Evolutionary conservation across 305 asterid species (phyloP).

Genomic region (Fraxinus baroniana): DNA sequence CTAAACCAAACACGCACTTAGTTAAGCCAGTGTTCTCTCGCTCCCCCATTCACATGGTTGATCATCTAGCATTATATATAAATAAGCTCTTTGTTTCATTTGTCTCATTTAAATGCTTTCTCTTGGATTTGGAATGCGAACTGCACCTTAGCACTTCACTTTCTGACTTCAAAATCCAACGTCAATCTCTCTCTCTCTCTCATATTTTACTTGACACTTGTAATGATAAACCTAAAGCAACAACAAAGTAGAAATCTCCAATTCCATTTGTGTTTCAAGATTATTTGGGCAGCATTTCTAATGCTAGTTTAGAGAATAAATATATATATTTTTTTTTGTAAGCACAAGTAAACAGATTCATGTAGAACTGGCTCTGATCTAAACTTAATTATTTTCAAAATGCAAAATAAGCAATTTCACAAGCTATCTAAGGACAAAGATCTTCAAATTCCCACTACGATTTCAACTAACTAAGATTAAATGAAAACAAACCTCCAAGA

Average conservation of each 20-base stretch:
- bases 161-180: not conserved
- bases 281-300: not conserved
- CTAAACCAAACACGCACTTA: not conserved
- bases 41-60: not conserved
- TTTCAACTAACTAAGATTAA: conserved; percentile 16
- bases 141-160: not conserved
- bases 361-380: conserved; percentile 17
- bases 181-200: not conserved
- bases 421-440: not conserved
- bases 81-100: not conserved
- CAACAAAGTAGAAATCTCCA: not conserved
- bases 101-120: not conserved
- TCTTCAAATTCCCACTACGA: conserved; percentile 4
- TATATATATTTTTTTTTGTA: not conserved
- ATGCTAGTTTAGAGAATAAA: not conserved
- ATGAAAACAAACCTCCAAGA: conserved; percentile 12
- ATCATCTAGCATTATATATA: not conserved
- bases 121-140: not conserved
- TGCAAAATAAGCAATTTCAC: conserved; percentile 1
- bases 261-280: not conserved
- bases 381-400: conserved; percentile 17
- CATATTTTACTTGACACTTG: not conserved
- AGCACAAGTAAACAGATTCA: not conserved
- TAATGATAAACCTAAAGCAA: not conserved
- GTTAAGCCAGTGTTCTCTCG: not conserved